These are phyloP conservation scores for Cutaneotrichosporon sp. DNA, from an alignment of 1,284 basidiomycete genomes.

Conservation along the genomic window DNA sequence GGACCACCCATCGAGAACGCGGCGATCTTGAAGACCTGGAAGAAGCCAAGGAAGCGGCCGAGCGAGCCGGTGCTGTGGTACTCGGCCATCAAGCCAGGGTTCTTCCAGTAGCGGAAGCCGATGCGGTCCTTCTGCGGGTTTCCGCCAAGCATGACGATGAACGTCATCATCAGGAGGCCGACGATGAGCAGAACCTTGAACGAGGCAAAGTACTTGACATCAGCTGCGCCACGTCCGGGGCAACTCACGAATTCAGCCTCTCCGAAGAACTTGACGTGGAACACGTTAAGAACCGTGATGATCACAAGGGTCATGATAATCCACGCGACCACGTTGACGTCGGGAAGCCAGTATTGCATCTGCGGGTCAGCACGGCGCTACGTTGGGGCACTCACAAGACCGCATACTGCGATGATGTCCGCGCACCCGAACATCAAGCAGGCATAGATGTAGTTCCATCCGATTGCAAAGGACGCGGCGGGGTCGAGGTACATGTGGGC, in stretches of 20 bases:
- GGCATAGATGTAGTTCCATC: conserved; percentile 35
- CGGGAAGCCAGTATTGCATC: conserved; percentile 29
- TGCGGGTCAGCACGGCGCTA: neutral
- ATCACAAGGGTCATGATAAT: conserved; percentile 27
- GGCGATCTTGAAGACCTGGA: conserved; percentile 32
- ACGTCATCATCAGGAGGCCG: conserved; percentile 7
- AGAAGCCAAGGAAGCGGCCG: conserved; percentile 36
- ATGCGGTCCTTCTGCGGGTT: conserved; percentile 34
- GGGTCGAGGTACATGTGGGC: conserved; percentile 22
- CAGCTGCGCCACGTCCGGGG: neutral
- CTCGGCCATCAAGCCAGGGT: conserved; percentile 30
- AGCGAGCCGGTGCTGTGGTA: conserved; percentile 17
- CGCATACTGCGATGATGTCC: conserved; percentile 35
- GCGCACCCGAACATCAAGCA: conserved; percentile 25
- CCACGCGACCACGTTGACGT: conserved; percentile 30
- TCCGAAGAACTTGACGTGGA: conserved; percentile 20
- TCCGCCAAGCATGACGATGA: conserved; percentile 29
- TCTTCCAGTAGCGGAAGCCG: conserved; percentile 38
- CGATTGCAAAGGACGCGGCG: conserved; percentile 16
- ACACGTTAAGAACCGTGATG: conserved; percentile 26
- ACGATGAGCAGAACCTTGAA: conserved; percentile 22
- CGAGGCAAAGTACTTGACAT: conserved; percentile 14
- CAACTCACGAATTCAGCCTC: conserved; percentile 19
- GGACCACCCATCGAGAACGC: conserved; percentile 42
- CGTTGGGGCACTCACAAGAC: conserved; percentile 10